Evolutionary conservation across 345 rosid genomes (phyloP).

Genomic region (Acer negundo): DNA sequence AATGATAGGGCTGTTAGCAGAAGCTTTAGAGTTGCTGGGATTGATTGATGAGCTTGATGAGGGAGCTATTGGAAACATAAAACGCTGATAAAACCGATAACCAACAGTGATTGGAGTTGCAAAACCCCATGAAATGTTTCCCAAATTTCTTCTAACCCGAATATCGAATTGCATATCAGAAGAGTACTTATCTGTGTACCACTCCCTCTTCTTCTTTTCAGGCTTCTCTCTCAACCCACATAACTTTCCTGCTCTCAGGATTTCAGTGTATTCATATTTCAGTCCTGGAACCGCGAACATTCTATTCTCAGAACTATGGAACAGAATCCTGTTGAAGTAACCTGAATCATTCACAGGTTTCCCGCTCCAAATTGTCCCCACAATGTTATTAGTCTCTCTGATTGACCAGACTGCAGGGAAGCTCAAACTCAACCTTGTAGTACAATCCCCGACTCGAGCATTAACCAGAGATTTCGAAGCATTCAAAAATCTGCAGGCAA

Average conservation of each 20-base stretch:
- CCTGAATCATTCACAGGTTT: constrained; percentile 30
- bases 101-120: constrained; percentile 42
- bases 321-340: constrained; percentile 29
- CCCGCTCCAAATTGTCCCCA: constrained; percentile 40
- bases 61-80: background rate
- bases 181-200: constrained; percentile 37
- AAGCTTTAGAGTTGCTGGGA: background rate
- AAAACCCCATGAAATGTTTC: constrained; percentile 32
- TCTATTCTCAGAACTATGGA: constrained; percentile 10
- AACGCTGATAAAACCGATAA: constrained; percentile 21
- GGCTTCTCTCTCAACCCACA: constrained; percentile 28
- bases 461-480: constrained; percentile 26
- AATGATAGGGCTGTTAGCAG: constrained; percentile 13
- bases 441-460: constrained; percentile 50
- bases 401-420: constrained; percentile 42
- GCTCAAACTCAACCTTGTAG: constrained; percentile 35
- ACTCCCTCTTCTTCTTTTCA: constrained; percentile 16
- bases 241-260: constrained; percentile 23
- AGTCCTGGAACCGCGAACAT: constrained; percentile 7
- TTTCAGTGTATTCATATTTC: constrained; percentile 45
- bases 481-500: constrained; percentile 36
- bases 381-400: constrained; percentile 24
- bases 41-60: background rate
- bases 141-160: constrained; percentile 23
- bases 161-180: constrained; percentile 33